Evolutionary conservation across 2,329 filamentous ascomycete genomes (phyloP).

Genomic region (Paraphaeosphaeria minitans): DNA sequence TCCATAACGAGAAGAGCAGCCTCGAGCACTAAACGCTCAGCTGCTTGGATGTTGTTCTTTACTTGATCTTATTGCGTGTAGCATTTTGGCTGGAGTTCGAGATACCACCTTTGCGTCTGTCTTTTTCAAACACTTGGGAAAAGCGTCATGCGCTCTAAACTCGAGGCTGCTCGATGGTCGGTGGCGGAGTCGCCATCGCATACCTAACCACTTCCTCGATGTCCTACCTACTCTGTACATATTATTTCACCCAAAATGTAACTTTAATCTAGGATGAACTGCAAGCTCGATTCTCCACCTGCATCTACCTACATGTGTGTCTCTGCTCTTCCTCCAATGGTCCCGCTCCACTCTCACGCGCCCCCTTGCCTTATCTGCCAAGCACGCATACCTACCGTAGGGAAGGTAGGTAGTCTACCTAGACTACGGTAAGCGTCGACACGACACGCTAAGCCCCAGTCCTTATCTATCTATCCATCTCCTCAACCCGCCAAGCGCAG

Average conservation of each 20-base stretch:
- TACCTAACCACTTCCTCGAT: slow-evolving; percentile 1
- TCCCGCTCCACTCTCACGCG: neutral
- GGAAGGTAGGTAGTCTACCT: no score
- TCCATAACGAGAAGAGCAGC: slow-evolving; percentile 45
- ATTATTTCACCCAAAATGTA: slow-evolving; percentile 5
- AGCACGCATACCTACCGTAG: no score
- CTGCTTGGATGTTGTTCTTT: slow-evolving; percentile 4
- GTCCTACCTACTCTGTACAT: neutral
- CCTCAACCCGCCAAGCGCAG: slow-evolving; percentile 1
- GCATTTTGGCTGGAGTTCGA: slow-evolving; percentile 35
- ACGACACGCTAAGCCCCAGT: slow-evolving; percentile 20
- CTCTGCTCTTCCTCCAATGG: neutral
- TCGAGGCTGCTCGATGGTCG: neutral
- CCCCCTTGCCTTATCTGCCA: slow-evolving; percentile 23
- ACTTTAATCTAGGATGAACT: neutral
- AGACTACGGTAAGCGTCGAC: no score
- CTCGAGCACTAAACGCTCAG: slow-evolving; percentile 10
- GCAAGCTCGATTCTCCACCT: neutral
- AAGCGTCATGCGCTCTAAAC: slow-evolving; percentile 1
- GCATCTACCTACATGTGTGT: neutral
- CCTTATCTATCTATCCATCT: slow-evolving; percentile 21
- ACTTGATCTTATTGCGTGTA: slow-evolving; percentile 13
- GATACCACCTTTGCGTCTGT: slow-evolving; percentile 39
- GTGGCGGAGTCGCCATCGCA: neutral
- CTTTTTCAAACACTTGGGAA: slow-evolving; percentile 17